These are phyloP conservation scores for Didymella keratinophila DNA, from an alignment of 2,329 filamentous ascomycete genomes.

Conservation along the genomic window DNA sequence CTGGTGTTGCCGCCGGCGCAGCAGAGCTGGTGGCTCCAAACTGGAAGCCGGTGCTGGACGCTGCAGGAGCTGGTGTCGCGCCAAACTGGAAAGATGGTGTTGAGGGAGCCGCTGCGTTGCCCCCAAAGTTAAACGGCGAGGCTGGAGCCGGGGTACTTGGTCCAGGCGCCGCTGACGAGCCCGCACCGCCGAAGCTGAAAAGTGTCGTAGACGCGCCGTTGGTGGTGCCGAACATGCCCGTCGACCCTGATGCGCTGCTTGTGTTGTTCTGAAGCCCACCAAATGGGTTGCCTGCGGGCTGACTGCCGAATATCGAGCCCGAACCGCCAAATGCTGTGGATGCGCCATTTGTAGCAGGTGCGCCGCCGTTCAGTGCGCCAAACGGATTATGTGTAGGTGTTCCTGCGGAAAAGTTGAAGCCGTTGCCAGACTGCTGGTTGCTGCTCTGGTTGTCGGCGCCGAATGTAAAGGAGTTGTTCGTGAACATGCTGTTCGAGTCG, in stretches of 20 bases:
- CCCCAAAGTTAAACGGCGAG: constrained; percentile 20
- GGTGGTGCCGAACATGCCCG: constrained; percentile 29
- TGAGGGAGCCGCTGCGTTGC: constrained; percentile 18
- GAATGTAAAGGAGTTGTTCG: constrained; percentile 43
- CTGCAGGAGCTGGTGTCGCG: constrained; percentile 19
- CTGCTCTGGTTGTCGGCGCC: constrained; percentile 31
- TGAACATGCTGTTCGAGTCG: constrained; percentile 37
- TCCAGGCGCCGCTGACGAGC: constrained; percentile 23
- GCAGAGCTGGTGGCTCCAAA: constrained; percentile 28
- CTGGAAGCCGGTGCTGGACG: constrained; percentile 21
- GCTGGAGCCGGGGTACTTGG: constrained; percentile 27
- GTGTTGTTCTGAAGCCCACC: constrained; percentile 33
- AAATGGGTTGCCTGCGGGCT: constrained; percentile 33
- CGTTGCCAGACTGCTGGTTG: constrained; percentile 33
- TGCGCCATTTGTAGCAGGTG: constrained; percentile 35
- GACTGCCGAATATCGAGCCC: constrained; percentile 30
- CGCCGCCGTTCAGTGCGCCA: constrained; percentile 23
- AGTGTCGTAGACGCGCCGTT: constrained; percentile 22
- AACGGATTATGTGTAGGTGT: constrained; percentile 33
- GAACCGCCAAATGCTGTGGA: constrained; percentile 30
- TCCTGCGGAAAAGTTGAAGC: constrained; percentile 41
- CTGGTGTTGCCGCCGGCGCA: constrained; percentile 25
- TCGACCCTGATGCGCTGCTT: constrained; percentile 19
- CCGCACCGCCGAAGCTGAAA: constrained; percentile 22
- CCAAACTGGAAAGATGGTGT: constrained; percentile 29